Conservation (phyloP, 2,329 filamentous ascomycete genomes). For the Neofusicoccum laricinum region DNA sequence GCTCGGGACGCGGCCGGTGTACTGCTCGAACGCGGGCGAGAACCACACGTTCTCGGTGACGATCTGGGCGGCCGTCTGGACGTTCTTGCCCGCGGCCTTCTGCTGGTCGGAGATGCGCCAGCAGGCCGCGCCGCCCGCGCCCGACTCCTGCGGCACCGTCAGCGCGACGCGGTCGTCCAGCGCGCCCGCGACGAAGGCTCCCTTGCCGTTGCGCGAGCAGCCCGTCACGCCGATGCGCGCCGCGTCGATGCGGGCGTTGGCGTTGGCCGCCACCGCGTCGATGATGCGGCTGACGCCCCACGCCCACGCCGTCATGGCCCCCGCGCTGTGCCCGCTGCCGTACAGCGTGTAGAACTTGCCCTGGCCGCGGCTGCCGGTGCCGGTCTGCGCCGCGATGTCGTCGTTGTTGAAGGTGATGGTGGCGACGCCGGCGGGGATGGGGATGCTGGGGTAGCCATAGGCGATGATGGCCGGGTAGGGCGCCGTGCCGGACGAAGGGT, state of each 20-base stretch:
- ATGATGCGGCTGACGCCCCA: constrained; percentile 62
- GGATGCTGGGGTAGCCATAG: constrained; percentile 54
- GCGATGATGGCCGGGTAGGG: constrained; percentile 59
- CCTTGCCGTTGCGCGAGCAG: constrained; percentile 64
- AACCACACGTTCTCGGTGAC: constrained; percentile 64
- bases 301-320: constrained; percentile 61
- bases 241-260: constrained; percentile 43
- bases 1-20: constrained; percentile 44
- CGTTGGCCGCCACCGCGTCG: constrained; percentile 54
- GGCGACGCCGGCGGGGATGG: constrained; percentile 54
- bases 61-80: constrained; percentile 60
- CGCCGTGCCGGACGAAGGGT: constrained; percentile 41
- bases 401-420: constrained; percentile 60
- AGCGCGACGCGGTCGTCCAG: constrained; percentile 59
- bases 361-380: constrained; percentile 48
- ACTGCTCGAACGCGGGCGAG: constrained; percentile 53
- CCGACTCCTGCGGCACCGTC: constrained; percentile 62
- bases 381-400: constrained; percentile 52
- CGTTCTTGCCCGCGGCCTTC: constrained; percentile 53
- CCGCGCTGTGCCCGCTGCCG: constrained; percentile 53
- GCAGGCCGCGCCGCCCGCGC: constrained; percentile 59
- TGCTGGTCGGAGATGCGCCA: constrained; percentile 51
- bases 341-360: constrained; percentile 61
- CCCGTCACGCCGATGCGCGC: constrained; percentile 54
- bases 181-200: constrained; percentile 60